Percentiles rank a stretch among this genome's conserved stretches.
Conservation (phyloP, 2,329 filamentous ascomycete species). For the Aspergillus novoparasiticus region DNA sequence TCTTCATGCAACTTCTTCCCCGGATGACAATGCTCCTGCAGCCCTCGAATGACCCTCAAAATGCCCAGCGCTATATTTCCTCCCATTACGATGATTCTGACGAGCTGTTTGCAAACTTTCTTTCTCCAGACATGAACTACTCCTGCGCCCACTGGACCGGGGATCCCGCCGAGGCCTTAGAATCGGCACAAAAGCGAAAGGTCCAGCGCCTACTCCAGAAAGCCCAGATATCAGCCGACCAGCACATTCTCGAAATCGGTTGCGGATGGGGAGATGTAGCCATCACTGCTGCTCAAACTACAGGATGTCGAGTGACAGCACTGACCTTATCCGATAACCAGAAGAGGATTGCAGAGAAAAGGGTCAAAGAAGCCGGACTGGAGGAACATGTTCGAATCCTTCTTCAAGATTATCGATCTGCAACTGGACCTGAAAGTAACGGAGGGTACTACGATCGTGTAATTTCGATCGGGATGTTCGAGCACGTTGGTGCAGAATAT, state of each 20-base stretch:
- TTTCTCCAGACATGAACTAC: conserved; percentile 32
- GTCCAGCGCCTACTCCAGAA: conserved; percentile 67
- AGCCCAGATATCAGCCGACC: conserved; percentile 62
- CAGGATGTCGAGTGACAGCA: conserved; percentile 69
- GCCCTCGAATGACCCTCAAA: conserved; percentile 60
- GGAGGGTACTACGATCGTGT: conserved; percentile 66
- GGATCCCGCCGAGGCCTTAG: conserved; percentile 45
- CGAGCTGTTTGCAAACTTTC: conserved; percentile 26
- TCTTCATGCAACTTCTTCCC: conserved; percentile 10
- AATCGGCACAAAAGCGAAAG: conserved; percentile 67
- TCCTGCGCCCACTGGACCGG: conserved; percentile 67
- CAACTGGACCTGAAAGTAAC: conserved; percentile 50
- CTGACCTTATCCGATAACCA: conserved; percentile 71
- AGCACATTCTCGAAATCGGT: conserved; percentile 74
- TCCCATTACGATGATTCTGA: conserved; percentile 73
- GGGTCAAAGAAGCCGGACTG: conserved; percentile 64
- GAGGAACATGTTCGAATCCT: conserved; percentile 64
- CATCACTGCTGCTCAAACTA: conserved; percentile 67
- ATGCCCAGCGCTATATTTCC: conserved; percentile 66
- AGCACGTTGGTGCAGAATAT: conserved; percentile 71
- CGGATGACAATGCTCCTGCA: conserved; percentile 53
- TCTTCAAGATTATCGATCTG: conserved; percentile 68
- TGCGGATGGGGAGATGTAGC: conserved; percentile 77
- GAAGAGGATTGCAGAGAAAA: conserved; percentile 66
- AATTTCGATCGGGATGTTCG: conserved; percentile 76